Conservation (phyloP, 345 rosid genomes). For the Passiflora organensis region DNA sequence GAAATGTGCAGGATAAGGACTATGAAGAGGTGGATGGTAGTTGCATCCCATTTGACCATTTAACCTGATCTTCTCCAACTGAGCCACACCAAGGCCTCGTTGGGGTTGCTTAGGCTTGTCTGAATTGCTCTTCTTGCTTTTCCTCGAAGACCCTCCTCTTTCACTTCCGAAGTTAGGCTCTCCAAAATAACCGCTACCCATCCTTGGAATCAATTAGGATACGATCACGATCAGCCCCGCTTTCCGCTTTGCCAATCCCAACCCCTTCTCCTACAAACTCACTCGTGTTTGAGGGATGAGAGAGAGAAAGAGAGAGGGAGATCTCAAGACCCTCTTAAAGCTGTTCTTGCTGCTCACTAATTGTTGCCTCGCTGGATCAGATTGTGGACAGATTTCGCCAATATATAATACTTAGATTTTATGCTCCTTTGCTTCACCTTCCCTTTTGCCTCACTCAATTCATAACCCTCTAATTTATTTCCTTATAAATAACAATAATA, state of each 20-base stretch:
- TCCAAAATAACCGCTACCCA: constrained; percentile 75
- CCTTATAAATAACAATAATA: constrained; percentile 5
- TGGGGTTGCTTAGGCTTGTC: constrained; percentile 92
- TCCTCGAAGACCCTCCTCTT: constrained; percentile 54
- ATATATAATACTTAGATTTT: constrained; percentile 59
- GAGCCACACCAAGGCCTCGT: constrained; percentile 98
- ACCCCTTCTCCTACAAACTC: constrained; percentile 5
- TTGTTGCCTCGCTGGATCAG: constrained; percentile 94
- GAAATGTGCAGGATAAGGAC: constrained; percentile 46
- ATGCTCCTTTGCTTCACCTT: constrained; percentile 29
- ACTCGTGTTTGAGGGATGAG: no score
- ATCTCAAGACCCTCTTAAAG: constrained; percentile 44
- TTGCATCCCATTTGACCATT: constrained; percentile 44
- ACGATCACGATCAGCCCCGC: not conserved
- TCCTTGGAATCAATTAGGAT: constrained; percentile 9
- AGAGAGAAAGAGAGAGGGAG: no score
- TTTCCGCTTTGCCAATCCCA: constrained; percentile 32
- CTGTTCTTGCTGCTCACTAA: constrained; percentile 31
- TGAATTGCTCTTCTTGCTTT: constrained; percentile 61
- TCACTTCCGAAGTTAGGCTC: constrained; percentile 57
- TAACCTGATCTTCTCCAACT: constrained; percentile 83
- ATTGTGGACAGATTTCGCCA: constrained; percentile 70
- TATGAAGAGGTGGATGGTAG: constrained; percentile 38
- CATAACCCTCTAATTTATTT: constrained; percentile 16
- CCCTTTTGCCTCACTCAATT: constrained; percentile 13